Base-by-base conservation (phyloP, 495 filamentous ascomycete species). In the Pseudevernia furfuracea region DNA sequence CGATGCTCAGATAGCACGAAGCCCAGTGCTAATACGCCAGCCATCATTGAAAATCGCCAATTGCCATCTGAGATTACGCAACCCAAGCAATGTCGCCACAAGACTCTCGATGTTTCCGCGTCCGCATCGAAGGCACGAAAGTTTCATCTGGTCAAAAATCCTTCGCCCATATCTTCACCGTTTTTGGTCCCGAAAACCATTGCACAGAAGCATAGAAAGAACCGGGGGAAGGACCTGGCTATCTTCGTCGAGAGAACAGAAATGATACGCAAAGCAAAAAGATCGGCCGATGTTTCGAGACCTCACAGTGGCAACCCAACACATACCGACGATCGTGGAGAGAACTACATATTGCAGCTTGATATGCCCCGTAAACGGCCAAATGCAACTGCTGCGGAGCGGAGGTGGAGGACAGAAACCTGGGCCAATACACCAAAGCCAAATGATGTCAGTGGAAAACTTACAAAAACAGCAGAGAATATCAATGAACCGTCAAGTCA, bases 141-240 rank as follows among this genome's bases (percentile, higher is more conserved):
- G 17, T 71, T 73, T 39, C 71, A 71, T 38, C 55, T 73, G 36
- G 64, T 66, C 38, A 70, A 53, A 56, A 43, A 11, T 44, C 8
- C 36, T 55, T 39, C 30, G 30, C 38, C 63, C 5, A 48, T 30
- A 7, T 61, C 28, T 37, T 28, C 61, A 23, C 49, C 36, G 7
- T 39, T 39, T 25, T 38, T 36, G 30, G 57, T 60, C 32, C 60
- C 63, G 8, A 49, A 58, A 25, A 58, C 52, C 15, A 65, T 49
- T 21, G 56, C 64, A 30, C 69, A 61, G 19, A 71, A 63, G 46
- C 49, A 39, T 25, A 67, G 25, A 63, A 67, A 68, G 21, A 61
- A 36, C 21, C 60, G 48, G 44, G 60, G 41, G 44, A 64, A 43
- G 28, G 56, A 64, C 2, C 43, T 73, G 39, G 70, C 71, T 41